A percentile compares a stretch with the other conserved stretches of the same genome.
Evolutionary conservation across 176 grass and related monocot genomes (phyloP).

Genomic region (Aegilops speltoides): DNA sequence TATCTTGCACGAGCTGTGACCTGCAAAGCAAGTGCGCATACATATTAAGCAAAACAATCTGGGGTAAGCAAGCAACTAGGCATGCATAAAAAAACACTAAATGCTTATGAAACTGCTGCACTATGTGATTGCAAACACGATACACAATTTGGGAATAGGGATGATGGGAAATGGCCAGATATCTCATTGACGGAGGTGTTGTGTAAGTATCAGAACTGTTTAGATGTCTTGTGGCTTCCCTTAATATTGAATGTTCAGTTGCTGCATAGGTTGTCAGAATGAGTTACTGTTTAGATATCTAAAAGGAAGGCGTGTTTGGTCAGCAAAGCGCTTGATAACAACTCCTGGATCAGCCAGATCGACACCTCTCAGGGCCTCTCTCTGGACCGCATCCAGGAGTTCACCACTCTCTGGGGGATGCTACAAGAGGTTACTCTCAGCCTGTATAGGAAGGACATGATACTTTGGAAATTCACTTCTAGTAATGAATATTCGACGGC

Average conservation of each 20-base stretch:
- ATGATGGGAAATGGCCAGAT: not conserved
- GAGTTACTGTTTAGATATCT: not conserved
- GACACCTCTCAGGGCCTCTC: too few species aligned
- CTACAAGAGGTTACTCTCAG: too few species aligned
- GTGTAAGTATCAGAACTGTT: not conserved
- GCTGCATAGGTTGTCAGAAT: not conserved
- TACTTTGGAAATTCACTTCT: too few species aligned
- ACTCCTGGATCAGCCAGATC: too few species aligned
- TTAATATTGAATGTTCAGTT: not conserved
- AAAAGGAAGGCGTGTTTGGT: too few species aligned
- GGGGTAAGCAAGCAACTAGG: not conserved
- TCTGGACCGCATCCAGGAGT: too few species aligned
- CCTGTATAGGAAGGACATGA: too few species aligned
- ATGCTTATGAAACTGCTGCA: not conserved
- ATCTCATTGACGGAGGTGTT: not conserved
- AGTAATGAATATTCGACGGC: too few species aligned
- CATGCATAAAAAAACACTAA: not conserved
- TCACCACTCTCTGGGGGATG: too few species aligned
- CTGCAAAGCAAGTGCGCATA: conserved; percentile 36
- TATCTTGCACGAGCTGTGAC: conserved; percentile 71
- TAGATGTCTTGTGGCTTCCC: not conserved
- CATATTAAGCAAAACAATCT: conserved; percentile 20
- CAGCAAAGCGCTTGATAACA: too few species aligned
- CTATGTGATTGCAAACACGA: not conserved
- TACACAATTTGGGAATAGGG: not conserved